Evolutionary conservation across 176 grass and related monocot genomes (phyloP), one percentile per base, ranked within the genome.

Genomic region (Oryza meridionalis): DNA sequence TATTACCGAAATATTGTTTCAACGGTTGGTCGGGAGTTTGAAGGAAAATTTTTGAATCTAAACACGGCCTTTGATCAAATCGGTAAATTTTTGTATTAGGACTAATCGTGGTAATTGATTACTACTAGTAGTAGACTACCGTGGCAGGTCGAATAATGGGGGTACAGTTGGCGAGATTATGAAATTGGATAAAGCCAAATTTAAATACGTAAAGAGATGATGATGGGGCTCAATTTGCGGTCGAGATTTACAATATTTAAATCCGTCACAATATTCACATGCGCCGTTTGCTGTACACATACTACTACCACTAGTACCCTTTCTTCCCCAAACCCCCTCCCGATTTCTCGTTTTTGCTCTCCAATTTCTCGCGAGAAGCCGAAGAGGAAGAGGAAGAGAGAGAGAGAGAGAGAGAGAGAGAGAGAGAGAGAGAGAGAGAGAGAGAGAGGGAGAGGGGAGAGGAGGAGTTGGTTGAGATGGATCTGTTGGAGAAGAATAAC

Each of bases 401-500:
- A 49, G 70, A 70, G 55, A 71, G 81, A 35, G 71, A 14, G 15
- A 29, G 70, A 32, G 78, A 31, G 4, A 17, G 45, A 0, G 13
- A 33, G 70, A n/a, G n/a, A 24, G 29, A 35, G 43, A 61, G 31
- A 46, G 43, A 49, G 70, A 70, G 55, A 71, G 81, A 35, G 71
- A 14, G 15, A 29, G 70, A 32, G 78, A 31, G 4, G 13, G 45
- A 0, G 13, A 33, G 70, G 46, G 53, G 64, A 0, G 81, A 5
- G 5, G 35, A 58, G 19, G 0, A 74, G 61, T 61, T 88, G 2
- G 77, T 65, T 63, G 77, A 12, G 74, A 82, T 86, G 90, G 86
- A 82, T 89, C 77, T 81, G 77, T 78, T 82, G 78, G 50, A 86
- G 90, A 78, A 82, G 90, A 78, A 55, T 86, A 84, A 67, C 76